Evolutionary conservation across 495 filamentous ascomycete species (phyloP), one percentile per base, ranked within the genome.

Genomic region (Parathielavia hyrcaniae): DNA sequence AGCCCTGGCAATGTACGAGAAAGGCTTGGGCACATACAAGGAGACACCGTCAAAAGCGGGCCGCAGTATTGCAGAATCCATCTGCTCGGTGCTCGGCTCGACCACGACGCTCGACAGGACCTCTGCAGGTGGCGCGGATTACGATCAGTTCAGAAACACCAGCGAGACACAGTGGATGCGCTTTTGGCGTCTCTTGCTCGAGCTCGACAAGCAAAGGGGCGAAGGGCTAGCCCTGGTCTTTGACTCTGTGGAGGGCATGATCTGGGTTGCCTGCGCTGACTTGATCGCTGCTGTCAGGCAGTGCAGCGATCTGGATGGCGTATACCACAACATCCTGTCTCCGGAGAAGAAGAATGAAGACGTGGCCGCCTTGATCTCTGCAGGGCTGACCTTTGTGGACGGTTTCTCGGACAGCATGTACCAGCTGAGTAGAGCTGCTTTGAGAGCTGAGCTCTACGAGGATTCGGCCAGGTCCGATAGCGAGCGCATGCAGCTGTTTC

Each of bases 131-230:
- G 80, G 79, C n/a, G 80, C 86, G 65, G 86, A 93, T 59, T 88
- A 87, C 58, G 78, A 83, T 14, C 81, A 84, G 43, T 91, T 87
- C 68, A 79, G 84, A 43, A 71, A 72, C 32, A 83, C 86, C 34
- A 85, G 85, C 41, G 84, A 91, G 66, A 75, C 84, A 10, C 91
- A 97, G 65, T 98, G 93, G 95, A 83, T 86, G 43, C 80, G 89
- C 45, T 95, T 93, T 71, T 93, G 88, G 74, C 85, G 91, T 41
- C 78, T 97, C 22, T 78, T 91, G 49, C 76, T 83, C 13, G 91
- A 97, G 66, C 79, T 99, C 22, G 87, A 99, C 65, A 90, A 86
- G 59, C 84, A 88, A 58, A 80, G 91, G 65, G 84, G 86, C 7
- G 90, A 96, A 64, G 82, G 86, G 3, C 67, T 95, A 40, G 83